These are phyloP conservation scores for Geotrichum armillariae DNA, from an alignment of 1,139 yeast species.

Conservation along the genomic window DNA sequence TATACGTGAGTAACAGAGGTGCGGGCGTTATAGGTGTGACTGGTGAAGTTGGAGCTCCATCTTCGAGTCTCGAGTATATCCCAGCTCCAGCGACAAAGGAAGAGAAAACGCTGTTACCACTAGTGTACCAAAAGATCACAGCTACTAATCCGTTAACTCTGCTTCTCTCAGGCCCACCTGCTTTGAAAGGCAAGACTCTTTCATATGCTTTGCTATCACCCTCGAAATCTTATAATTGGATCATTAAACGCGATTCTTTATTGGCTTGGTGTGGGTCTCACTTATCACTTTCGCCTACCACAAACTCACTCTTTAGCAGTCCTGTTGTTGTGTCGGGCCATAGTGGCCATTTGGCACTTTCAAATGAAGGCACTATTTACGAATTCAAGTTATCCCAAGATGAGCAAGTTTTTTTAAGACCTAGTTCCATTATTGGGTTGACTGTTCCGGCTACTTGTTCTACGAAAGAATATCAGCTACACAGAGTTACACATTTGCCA, in stretches of 20 bases:
- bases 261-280: slow-evolving; percentile 15
- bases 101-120: background rate
- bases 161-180: slow-evolving; percentile 4
- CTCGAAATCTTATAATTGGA: slow-evolving; percentile 10
- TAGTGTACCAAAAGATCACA: slow-evolving; percentile 3
- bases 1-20: background rate
- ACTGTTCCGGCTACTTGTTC: slow-evolving; percentile 9
- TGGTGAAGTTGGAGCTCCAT: background rate
- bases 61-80: background rate
- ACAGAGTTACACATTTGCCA: slow-evolving; percentile 1
- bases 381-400: slow-evolving; percentile 3
- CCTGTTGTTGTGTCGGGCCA: slow-evolving; percentile 11
- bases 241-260: slow-evolving; percentile 4
- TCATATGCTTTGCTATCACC: slow-evolving; percentile 11
- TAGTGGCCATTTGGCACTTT: slow-evolving; percentile 9
- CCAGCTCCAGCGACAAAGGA: background rate
- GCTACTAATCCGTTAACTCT: slow-evolving; percentile 4
- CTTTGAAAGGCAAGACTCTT: background rate
- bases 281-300: background rate
- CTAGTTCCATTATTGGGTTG: slow-evolving; percentile 7
- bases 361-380: slow-evolving; percentile 3
- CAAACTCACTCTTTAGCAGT: background rate
- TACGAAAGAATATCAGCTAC: background rate
- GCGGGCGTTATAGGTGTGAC: slow-evolving; percentile 9
- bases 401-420: slow-evolving; percentile 14